Evolutionary conservation across 2,329 filamentous ascomycete species (phyloP), one percentile per base, ranked within the genome.

Genomic region (Paraphoma chrysanthemicola): DNA sequence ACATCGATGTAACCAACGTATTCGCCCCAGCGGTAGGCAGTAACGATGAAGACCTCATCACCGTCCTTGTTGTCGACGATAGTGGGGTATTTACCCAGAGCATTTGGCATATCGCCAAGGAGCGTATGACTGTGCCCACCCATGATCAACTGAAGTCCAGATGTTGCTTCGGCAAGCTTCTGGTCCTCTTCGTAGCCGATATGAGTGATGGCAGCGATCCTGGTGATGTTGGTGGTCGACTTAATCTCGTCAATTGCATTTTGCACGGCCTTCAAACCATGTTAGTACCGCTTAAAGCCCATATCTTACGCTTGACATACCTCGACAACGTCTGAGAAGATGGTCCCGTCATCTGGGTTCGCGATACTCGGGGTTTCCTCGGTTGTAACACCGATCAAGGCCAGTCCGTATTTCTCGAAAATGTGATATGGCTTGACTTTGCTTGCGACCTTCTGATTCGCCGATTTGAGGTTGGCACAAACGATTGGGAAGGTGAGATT

Each of bases 1-100:
- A 90, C 82, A 60, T 89, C 86, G 62, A 90, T 90, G 71, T 87
- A 87, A 54, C 87, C 88, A 2, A 90, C 74, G 53, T 89, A 89
- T 75, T 89, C 86, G 49, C 87, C 87, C 88, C 88, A 90, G 59
- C 86, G 83, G 69, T 87, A 90, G 2, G 87, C 84, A 7, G 86
- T 88, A 16, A 90, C 87, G 65, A 89, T 82, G 68, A 89, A 90
- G 48, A 90, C 87, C 65, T 90, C 88, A 33, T 89, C 84, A 44
- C 86, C 87, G 48, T 86, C 83, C 59, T 80, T 73, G 70, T 90
- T 88, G 29, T 83, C 75, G 50, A 82, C 81, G 48, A 90, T 85
- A 12, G 87, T 90, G 1, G 88, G 88, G 67, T 90, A 90, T 8
- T 83, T 79, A 33, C 87, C 87, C 64, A 81, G 78, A 12, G 86